Base-by-base conservation (phyloP, 2,329 filamentous ascomycete genomes). In the Xylaria sp. region DNA sequence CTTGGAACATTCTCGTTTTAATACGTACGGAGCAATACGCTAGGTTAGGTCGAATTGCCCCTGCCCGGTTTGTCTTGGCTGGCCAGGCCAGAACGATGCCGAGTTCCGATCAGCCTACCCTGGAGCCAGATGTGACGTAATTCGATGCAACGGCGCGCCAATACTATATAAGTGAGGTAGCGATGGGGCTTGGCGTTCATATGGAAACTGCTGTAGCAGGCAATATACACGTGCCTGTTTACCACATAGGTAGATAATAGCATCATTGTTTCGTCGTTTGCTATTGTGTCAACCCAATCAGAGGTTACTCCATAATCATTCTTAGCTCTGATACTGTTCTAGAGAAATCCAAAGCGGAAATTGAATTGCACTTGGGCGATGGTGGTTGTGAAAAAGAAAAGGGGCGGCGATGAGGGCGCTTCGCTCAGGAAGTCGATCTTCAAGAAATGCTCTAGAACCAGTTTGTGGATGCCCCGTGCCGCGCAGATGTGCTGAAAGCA, bases 61-160 rank as follows among this genome's bases (percentile, higher is more conserved):
- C n/a, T 20, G 46, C n/a, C n/a, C 8, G 39, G 36, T 33, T 43
- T 31, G 52, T 41, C 61, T 56, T 52, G 20, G 51, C 51, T 13
- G 9, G 3, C 31, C 31, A 7, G 25, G 20, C 6, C 28, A 28
- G 28, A 54, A 36, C 25, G 9, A 31, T 64, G 62, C 66, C 66
- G 57, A 68, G 56, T 62, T 61, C 66, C 62, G 60, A 28, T 51
- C 28, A 28, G 39, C 39, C 33, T 52, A 55, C 23, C 54, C 55
- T 10, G 20, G 7, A 52, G 31, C 3, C 18, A 46, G 6, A 36
- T 28, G 6, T 67, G 65, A 64, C 65, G 65, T 67, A 63, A 56
- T 52, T 18, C 18, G 15, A 46, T 46, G 41, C 33, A 36, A 36
- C 33, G 33, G 33, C 33, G 33, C 33, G 33, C 33, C 10, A 36